Base-by-base conservation (phyloP, 1,284 basidiomycete genomes). In the Sphaerobolus stellatus region DNA sequence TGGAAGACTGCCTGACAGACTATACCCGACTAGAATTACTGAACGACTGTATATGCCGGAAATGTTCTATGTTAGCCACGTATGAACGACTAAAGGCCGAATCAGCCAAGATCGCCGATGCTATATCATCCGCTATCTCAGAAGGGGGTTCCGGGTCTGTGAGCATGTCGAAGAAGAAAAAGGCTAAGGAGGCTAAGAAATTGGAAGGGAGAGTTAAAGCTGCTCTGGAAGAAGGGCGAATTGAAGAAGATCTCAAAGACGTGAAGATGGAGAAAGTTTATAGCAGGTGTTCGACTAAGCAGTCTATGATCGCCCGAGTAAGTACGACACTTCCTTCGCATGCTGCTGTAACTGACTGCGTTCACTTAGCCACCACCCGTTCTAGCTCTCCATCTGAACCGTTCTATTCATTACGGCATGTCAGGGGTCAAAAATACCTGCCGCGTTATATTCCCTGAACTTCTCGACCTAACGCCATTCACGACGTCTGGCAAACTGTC, bases 261-360 rank as follows among this genome's bases (percentile, higher is more conserved):
- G 75, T 92, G 44, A 83, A 82, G 62, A 72, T 93, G 62, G 88
- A 91, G 66, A 84, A 83, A 62, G 82, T 90, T 1, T 71, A 83
- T 48, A 89, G 88, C 60, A 77, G 76, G 41, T 83, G 84, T n/a
- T 88, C 86, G 4, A 91, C 89, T 9, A 92, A 94, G 66, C 90
- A 92, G 67, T 85, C 88, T 27, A 92, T 93, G 87, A 80, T 93
- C 57, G 91, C 90, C 36, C 76, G 91, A 65, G 90, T 90, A 64
- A 62, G 85, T 73, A 52, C 56, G 27, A 47, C 50, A 34, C 48
- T 11, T 28, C 8, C 55, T 48, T 13, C 18, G 40, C 25, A 43
- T 9, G 40, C n/a, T 18, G 40, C 7, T 43, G 49, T 50, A 62
- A 61, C 49, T 50, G 54, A 49, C 45, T 64, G 5, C 59, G 28